Base-by-base conservation (phyloP, 257 asterid species). In the Solanum sitiens region DNA sequence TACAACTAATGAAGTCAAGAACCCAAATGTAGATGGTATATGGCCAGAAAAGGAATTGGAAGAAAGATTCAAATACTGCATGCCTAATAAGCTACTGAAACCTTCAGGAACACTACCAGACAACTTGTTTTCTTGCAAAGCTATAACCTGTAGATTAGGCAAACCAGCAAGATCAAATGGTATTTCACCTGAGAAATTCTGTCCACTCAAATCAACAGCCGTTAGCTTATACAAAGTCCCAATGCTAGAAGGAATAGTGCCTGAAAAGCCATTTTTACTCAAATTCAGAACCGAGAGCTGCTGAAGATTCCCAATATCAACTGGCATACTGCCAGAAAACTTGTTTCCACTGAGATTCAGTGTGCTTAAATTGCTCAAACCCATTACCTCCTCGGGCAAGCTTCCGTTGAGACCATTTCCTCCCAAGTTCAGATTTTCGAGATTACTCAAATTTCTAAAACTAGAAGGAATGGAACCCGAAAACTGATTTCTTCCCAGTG, bases 121-220 rank as follows among this genome's bases (percentile, higher is more conserved):
- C 44, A 94, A 85, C 67, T 76, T 86, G 85, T 94, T 94, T 84
- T 93, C 98, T 87, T 94, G 95, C 91, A 94, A 87, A 35, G 95
- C 96, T 75, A 94, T 92, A 88, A 92, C 94, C 90, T 94, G 94
- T 88, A 94, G 88, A 87, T 93, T 93, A 50, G 98, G 98, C 91
- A 94, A 87, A 88, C 98, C 94, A 13, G 91, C 90, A 50, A 94
- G 93, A 88, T 93, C 93, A 63, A 88, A 87, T 5, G 98, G 95
- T 88, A 94, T 86, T 74, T 86, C 92, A 37, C 98, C 96, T 3
- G 95, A 94, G 39, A 94, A 85, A 83, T 91, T 89, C 92, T 90
- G 95, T 87, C 89, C 93, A 77, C 98, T 94, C 89, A 94, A 87
- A 91, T 94, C 98, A 86, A 94, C 88, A 84, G 88, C 68, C 30